These are phyloP conservation scores for Amauroascus niger DNA, from an alignment of 2,329 filamentous ascomycete genomes.

Conservation along the genomic window DNA sequence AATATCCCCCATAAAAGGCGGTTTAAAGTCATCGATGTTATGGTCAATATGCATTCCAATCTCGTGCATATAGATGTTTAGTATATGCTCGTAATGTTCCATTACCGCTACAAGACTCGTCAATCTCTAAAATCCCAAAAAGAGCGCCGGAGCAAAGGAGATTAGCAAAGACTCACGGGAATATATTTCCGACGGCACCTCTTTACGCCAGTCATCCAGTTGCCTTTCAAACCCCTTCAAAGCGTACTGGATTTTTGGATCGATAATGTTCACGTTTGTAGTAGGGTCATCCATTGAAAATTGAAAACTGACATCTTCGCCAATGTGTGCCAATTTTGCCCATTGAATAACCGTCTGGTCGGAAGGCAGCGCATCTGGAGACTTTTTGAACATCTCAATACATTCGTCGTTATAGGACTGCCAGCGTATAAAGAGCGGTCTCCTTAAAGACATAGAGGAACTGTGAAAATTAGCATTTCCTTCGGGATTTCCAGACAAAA, in stretches of 20 bases:
- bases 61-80: slow-evolving; percentile 67
- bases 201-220: slow-evolving; percentile 49
- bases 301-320: slow-evolving; percentile 58
- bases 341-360: slow-evolving; percentile 50
- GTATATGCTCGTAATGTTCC: slow-evolving; percentile 52
- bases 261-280: slow-evolving; percentile 45
- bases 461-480: slow-evolving; percentile 29
- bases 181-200: slow-evolving; percentile 46
- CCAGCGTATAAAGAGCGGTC: slow-evolving; percentile 51
- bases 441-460: slow-evolving; percentile 49
- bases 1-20: slow-evolving; percentile 39
- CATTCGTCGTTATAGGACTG: slow-evolving; percentile 55
- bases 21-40: slow-evolving; percentile 44
- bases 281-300: slow-evolving; percentile 58
- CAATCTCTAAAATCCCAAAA: background rate
- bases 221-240: slow-evolving; percentile 57
- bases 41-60: slow-evolving; percentile 59
- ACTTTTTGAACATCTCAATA: slow-evolving; percentile 47
- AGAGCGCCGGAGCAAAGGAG: too few species aligned
- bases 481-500: background rate
- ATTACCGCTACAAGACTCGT: slow-evolving; percentile 45
- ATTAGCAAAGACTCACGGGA: slow-evolving; percentile 42
- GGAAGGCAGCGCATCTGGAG: slow-evolving; percentile 47
- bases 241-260: slow-evolving; percentile 55
- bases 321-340: slow-evolving; percentile 51